Percentiles rank a stretch among this genome's conserved stretches.
These are phyloP conservation scores for Rhypophila decipiens DNA, from an alignment of 495 filamentous ascomycete species.

Conservation along the genomic window DNA sequence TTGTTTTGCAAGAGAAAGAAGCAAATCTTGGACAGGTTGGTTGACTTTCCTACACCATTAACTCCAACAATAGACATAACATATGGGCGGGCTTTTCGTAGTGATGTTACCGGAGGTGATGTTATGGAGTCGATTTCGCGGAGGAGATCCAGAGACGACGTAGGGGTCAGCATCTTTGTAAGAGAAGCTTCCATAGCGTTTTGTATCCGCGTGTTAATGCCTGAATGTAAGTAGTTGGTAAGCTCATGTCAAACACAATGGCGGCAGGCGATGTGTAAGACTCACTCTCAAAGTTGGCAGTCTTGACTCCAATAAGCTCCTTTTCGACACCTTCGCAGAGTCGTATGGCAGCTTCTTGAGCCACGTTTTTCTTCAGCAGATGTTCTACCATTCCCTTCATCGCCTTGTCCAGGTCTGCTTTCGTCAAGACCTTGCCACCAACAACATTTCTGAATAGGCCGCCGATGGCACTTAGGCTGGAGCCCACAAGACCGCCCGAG, in stretches of 20 bases:
- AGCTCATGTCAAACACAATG: too few species aligned
- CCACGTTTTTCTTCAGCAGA: conserved; percentile 91
- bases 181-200: conserved; percentile 84
- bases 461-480: conserved; percentile 70
- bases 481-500: conserved; percentile 60
- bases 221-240: too few species aligned
- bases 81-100: conserved; percentile 66
- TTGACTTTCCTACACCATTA: conserved; percentile 97
- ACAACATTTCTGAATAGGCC: conserved; percentile 90
- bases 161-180: conserved; percentile 90
- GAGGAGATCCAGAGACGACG: conserved; percentile 86
- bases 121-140: conserved; percentile 83
- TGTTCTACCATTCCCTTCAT: conserved; percentile 96
- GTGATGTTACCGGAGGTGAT: conserved; percentile 48
- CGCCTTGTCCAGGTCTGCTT: conserved; percentile 80
- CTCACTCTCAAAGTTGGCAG: conserved; percentile 79
- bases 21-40: conserved; percentile 92
- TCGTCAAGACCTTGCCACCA: conserved; percentile 84
- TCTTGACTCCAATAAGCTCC: conserved; percentile 85
- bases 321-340: conserved; percentile 86
- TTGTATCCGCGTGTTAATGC: conserved; percentile 73
- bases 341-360: conserved; percentile 85
- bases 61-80: conserved; percentile 97
- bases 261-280: conserved; percentile 6
- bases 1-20: conserved; percentile 97